Percentiles rank a stretch among this genome's conserved stretches.
These are phyloP conservation scores for Annulohypoxylon maeteangense DNA, from an alignment of 495 filamentous ascomycete genomes.

Conservation along the genomic window DNA sequence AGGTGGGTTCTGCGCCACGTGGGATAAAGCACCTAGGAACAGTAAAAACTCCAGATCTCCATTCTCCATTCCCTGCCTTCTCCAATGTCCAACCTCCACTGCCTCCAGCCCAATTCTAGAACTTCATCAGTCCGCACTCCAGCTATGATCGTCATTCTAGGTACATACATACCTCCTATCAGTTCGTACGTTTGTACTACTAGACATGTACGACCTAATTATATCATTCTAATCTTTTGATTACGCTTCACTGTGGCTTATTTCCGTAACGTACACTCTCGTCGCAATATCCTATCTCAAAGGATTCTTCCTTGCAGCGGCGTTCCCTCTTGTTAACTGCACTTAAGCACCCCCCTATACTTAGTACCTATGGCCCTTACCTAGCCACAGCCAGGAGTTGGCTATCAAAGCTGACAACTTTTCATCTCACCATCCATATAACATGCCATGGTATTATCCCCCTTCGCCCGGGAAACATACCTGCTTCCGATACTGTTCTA, in stretches of 20 bases:
- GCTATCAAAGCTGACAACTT: slow-evolving; percentile 11
- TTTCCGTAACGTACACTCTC: slow-evolving; percentile 1
- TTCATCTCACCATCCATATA: slow-evolving; percentile 5
- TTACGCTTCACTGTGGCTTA: neutral
- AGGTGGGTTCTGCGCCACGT: slow-evolving; percentile 26
- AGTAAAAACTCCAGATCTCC: slow-evolving; percentile 8
- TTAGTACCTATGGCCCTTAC: neutral
- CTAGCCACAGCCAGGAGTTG: neutral
- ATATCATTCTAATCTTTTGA: neutral
- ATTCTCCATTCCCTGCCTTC: neutral
- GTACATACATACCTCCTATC: neutral
- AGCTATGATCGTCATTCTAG: neutral
- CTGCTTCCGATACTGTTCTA: slow-evolving; percentile 6
- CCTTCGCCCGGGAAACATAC: slow-evolving; percentile 21
- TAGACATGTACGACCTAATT: neutral
- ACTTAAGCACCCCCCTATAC: neutral
- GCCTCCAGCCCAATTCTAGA: neutral
- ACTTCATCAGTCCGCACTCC: too few relatives aligned
- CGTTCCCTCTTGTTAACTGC: neutral
- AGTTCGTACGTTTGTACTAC: neutral
- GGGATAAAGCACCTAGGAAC: slow-evolving; percentile 7
- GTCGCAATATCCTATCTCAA: neutral
- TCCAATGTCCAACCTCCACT: neutral
- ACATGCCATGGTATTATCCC: slow-evolving; percentile 4
- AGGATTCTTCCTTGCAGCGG: neutral